These are phyloP conservation scores for Aspergillus aculeatinus DNA, from an alignment of 2,329 filamentous ascomycete species.

Conservation along the genomic window DNA sequence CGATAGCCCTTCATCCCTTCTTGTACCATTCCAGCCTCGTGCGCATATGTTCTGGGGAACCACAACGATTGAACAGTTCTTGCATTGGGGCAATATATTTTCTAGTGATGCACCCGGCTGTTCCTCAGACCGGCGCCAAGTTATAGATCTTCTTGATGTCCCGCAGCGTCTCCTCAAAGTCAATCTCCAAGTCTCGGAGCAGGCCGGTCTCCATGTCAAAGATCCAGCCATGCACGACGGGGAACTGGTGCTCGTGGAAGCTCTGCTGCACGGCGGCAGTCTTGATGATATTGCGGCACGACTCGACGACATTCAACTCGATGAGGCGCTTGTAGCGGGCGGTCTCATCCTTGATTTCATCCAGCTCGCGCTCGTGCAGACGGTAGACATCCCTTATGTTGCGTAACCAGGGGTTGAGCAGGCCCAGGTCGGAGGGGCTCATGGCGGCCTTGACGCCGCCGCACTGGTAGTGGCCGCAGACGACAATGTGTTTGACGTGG, in stretches of 20 bases:
- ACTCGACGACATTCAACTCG: conserved; percentile 72
- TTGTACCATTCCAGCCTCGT: too few relatives aligned
- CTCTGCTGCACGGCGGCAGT: conserved; percentile 70
- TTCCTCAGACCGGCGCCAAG: not conserved
- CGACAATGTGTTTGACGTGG: conserved; percentile 63
- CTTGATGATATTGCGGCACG: conserved; percentile 65
- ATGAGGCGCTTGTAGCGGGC: conserved; percentile 49
- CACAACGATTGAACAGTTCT: too few relatives aligned
- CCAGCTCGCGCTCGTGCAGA: conserved; percentile 54
- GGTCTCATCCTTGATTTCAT: conserved; percentile 49
- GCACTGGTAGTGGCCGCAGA: conserved; percentile 62
- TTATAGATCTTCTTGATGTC: not conserved
- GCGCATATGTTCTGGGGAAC: too few relatives aligned
- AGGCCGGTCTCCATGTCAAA: conserved; percentile 65
- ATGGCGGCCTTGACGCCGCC: conserved; percentile 59
- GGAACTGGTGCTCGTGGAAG: conserved; percentile 66
- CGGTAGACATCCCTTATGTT: not conserved
- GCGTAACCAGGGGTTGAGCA: conserved; percentile 61
- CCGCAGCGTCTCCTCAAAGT: conserved; percentile 10
- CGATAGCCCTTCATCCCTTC: too few relatives aligned
- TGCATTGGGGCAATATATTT: not conserved
- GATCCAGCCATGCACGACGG: conserved; percentile 76
- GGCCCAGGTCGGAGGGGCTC: conserved; percentile 57
- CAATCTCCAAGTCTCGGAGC: conserved; percentile 53
- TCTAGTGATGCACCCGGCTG: not conserved